Evolutionary conservation across 2,329 filamentous ascomycete species (phyloP).

Genomic region (Cryoendolithus antarcticus): DNA sequence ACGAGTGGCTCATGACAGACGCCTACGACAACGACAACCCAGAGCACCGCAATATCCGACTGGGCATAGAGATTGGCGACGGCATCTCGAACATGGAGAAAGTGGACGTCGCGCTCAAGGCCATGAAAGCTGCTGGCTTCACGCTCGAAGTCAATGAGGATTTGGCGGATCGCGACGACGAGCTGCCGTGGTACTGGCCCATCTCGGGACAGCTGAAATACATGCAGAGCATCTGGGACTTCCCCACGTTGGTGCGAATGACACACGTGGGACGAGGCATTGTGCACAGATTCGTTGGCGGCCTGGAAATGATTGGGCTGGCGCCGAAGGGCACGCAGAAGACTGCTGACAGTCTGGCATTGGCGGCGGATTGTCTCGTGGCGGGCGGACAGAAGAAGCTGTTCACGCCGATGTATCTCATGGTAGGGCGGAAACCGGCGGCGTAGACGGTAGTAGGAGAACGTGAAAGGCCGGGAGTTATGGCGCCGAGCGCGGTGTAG

Average conservation of each 20-base stretch:
- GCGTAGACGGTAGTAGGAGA: not conserved
- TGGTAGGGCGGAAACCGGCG: constrained; percentile 76
- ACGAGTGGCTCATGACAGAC: constrained; percentile 99
- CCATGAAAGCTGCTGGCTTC: constrained; percentile 82
- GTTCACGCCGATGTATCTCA: constrained; percentile 98
- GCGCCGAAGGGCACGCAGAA: constrained; percentile 80
- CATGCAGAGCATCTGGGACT: constrained; percentile 65
- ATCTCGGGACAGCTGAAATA: constrained; percentile 75
- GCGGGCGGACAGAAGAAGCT: constrained; percentile 77
- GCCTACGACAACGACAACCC: constrained; percentile 82
- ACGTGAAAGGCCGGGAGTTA: too few relatives aligned
- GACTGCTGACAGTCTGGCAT: constrained; percentile 79
- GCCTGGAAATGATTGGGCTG: constrained; percentile 61
- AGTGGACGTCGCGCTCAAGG: constrained; percentile 64
- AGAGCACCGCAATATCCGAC: constrained; percentile 75
- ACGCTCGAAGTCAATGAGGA: constrained; percentile 75
- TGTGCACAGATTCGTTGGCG: constrained; percentile 64
- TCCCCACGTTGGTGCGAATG: constrained; percentile 78
- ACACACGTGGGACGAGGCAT: constrained; percentile 67
- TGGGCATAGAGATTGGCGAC: constrained; percentile 90
- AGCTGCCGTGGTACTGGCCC: constrained; percentile 88
- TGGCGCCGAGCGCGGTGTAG: too few relatives aligned
- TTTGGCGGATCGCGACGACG: constrained; percentile 62
- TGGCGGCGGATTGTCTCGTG: constrained; percentile 73
- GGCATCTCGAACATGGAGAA: constrained; percentile 97